Conservation (phyloP, 306 rosid genomes). For the Castanea crenata region DNA sequence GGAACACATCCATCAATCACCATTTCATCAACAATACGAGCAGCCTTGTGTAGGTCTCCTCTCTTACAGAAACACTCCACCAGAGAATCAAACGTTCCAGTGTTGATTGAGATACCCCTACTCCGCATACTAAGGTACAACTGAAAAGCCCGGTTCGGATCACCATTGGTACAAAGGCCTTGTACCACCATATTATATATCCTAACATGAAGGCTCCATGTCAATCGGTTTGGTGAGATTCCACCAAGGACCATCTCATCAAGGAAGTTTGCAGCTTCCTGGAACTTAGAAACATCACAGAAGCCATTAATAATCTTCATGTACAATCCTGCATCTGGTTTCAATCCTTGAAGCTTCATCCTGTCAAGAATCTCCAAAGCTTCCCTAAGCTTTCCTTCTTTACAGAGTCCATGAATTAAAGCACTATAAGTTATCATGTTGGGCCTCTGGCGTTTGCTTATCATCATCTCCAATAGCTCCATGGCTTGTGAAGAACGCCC, state of each 20-base stretch:
- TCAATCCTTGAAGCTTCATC: conserved; percentile 90
- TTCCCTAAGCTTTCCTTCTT: conserved; percentile 66
- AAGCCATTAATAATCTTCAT: conserved; percentile 67
- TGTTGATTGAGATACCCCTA: conserved; percentile 63
- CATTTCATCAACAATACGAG: conserved; percentile 78
- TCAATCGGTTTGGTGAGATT: conserved; percentile 58
- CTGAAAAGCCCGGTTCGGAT: conserved; percentile 64
- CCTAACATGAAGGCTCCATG: conserved; percentile 73
- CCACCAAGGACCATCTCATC: conserved; percentile 88
- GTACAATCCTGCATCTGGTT: conserved; percentile 78
- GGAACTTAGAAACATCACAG: conserved; percentile 54
- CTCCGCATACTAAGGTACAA: conserved; percentile 73
- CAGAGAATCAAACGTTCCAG: conserved; percentile 47
- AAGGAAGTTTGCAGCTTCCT: conserved; percentile 82
- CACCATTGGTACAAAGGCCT: conserved; percentile 53
- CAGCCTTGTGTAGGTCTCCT: conserved; percentile 68
- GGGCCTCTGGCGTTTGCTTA: conserved; percentile 49
- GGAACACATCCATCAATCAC: conserved; percentile 73
- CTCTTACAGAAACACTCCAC: conserved; percentile 55
- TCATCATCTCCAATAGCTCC: conserved; percentile 64
- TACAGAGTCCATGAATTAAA: conserved; percentile 71
- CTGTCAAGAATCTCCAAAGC: conserved; percentile 84
- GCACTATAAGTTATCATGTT: conserved; percentile 76
- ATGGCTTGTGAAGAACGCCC: conserved; percentile 66
- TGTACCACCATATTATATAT: conserved; percentile 71